phyloP scores from a whole-genome alignment of 2,329 filamentous ascomycete genomes.

The Phyllosticta paracitricarpa region DNA sequence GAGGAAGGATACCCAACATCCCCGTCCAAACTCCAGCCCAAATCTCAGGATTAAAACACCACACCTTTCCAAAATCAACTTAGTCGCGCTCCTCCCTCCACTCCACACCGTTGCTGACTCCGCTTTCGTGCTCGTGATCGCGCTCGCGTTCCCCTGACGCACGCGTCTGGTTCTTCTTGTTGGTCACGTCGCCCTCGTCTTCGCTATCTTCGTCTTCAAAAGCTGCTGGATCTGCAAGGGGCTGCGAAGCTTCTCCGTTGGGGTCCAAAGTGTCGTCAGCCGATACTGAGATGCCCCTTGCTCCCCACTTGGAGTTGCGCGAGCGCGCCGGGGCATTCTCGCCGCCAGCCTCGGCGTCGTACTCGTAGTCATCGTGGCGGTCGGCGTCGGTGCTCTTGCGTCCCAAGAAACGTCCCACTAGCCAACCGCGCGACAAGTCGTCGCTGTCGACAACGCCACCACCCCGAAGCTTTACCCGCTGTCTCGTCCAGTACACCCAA shows the following conservation, averaged over 20 bases:
- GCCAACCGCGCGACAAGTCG: conserved; percentile 75
- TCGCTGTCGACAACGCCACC: conserved; percentile 86
- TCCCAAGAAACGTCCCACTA: conserved; percentile 70
- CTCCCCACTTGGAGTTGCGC: conserved; percentile 42
- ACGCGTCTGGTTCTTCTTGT: neutral
- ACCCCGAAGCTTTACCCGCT: conserved; percentile 83
- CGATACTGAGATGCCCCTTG: conserved; percentile 48
- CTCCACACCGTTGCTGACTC: conserved; percentile 26
- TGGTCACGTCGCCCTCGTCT: conserved; percentile 24
- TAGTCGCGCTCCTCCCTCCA: conserved; percentile 24
- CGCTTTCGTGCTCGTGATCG: conserved; percentile 10
- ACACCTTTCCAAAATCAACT: neutral
- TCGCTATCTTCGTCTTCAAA: conserved; percentile 37
- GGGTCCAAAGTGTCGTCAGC: conserved; percentile 43
- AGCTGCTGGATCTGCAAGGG: conserved; percentile 35
- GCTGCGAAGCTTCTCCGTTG: conserved; percentile 23
- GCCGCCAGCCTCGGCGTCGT: conserved; percentile 53
- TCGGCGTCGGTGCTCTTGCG: conserved; percentile 38
- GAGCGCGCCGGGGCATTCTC: conserved; percentile 12
- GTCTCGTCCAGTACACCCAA: conserved; percentile 91
- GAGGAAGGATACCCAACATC: neutral
- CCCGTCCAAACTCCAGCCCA: neutral
- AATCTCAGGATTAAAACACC: neutral
- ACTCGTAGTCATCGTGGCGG: conserved; percentile 39
- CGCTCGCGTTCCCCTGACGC: neutral